phyloP scores from a whole-genome alignment of 164 flowering plant genomes.

The Vitis riparia region DNA sequence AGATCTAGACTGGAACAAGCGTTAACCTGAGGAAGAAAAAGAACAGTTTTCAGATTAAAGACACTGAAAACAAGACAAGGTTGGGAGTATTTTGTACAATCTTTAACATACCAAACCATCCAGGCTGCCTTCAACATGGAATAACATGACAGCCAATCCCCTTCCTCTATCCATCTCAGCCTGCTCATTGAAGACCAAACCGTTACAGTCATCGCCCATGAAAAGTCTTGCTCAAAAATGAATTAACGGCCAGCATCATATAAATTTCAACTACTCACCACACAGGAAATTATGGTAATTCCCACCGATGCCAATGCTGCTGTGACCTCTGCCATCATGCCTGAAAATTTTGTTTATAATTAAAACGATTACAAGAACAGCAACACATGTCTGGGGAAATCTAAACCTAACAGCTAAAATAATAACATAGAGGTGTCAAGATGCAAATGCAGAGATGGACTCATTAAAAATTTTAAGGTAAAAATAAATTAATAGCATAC shows the following conservation, averaged over 20 bases:
- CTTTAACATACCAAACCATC: slow-evolving; percentile 61
- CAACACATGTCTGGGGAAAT: not conserved
- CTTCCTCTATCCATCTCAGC: slow-evolving; percentile 77
- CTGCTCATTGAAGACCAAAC: slow-evolving; percentile 32
- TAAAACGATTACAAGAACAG: not conserved
- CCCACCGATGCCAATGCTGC: slow-evolving; percentile 64
- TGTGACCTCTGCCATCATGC: slow-evolving; percentile 89
- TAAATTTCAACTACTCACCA: slow-evolving; percentile 54
- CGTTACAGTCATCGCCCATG: not conserved
- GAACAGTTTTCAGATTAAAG: not conserved
- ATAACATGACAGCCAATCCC: slow-evolving; percentile 84
- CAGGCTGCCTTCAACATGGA: slow-evolving; percentile 75
- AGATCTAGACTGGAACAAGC: slow-evolving; percentile 69
- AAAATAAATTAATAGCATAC: too few relatives aligned
- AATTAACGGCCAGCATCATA: not conserved
- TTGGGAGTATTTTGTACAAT: not conserved
- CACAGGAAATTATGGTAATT: slow-evolving; percentile 78
- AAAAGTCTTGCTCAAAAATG: not conserved
- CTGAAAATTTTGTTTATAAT: slow-evolving; percentile 33
- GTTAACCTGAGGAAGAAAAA: slow-evolving; percentile 46
- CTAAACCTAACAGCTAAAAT: not conserved
- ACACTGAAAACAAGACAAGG: not conserved
- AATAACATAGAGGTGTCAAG: not conserved
- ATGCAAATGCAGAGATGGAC: too few relatives aligned
- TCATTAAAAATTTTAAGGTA: too few relatives aligned